Evolutionary conservation across 2,329 filamentous ascomycete genomes (phyloP).

Genomic region (Verruconis gallopava): DNA sequence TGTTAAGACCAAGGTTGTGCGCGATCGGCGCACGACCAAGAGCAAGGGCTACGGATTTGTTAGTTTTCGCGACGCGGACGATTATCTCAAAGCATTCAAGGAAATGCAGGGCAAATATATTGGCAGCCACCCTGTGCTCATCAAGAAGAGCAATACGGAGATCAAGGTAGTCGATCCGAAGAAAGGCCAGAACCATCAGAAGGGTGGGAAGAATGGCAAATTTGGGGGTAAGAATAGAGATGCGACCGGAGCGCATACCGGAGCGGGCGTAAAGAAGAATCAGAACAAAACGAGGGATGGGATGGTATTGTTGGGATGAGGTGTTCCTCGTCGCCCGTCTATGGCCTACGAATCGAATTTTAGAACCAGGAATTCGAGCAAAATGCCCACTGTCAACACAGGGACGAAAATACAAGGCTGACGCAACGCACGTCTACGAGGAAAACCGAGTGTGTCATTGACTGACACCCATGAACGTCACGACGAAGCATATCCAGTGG

Average conservation of each 20-base stretch:
- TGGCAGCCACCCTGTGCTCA: conserved; percentile 81
- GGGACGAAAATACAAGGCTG: too few species aligned
- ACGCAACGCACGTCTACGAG: too few species aligned
- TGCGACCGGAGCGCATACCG: conserved; percentile 16
- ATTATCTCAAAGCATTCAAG: conserved; percentile 90
- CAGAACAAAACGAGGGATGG: conserved; percentile 24
- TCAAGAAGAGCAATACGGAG: conserved; percentile 83
- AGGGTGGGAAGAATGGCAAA: conserved; percentile 21
- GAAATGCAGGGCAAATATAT: conserved; percentile 99
- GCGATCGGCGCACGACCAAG: conserved; percentile 92
- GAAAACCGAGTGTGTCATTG: too few species aligned
- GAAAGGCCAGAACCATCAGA: conserved; percentile 39
- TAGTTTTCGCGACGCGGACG: conserved; percentile 86
- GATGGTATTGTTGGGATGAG: conserved; percentile 24
- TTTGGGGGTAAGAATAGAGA: conserved; percentile 19
- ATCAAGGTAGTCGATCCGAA: conserved; percentile 60
- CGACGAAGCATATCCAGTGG: too few species aligned
- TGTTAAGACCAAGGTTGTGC: conserved; percentile 82
- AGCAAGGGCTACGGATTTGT: conserved; percentile 95
- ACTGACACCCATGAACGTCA: too few species aligned
- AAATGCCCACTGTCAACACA: too few species aligned
- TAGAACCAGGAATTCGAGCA: too few species aligned
- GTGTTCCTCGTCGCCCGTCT: too few species aligned
- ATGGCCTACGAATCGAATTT: too few species aligned
- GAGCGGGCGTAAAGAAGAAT: conserved; percentile 22